These are phyloP conservation scores for Petunia hybrid DNA, from an alignment of 305 asterid genomes.

Conservation along the genomic window DNA sequence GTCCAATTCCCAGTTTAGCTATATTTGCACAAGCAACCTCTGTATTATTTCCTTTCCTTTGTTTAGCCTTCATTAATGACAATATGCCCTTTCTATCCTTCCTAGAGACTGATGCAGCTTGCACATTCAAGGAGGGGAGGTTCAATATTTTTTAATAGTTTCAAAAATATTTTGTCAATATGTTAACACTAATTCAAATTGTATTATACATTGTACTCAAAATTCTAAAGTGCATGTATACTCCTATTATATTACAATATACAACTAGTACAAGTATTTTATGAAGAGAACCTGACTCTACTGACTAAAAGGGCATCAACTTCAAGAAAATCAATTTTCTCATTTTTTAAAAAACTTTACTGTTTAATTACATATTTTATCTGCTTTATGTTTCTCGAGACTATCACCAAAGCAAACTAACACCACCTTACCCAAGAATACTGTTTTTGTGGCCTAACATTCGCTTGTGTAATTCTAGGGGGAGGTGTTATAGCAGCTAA, in stretches of 20 bases:
- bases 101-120: slow-evolving; percentile 1
- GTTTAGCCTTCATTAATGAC: slow-evolving; percentile 31
- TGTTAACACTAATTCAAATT: slow-evolving; percentile 18
- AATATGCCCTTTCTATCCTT: slow-evolving; percentile 19
- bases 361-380: background rate
- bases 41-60: slow-evolving; percentile 27
- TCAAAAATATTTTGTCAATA: background rate
- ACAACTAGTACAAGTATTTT: background rate
- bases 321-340: slow-evolving; percentile 37
- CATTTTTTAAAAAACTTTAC: background rate
- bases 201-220: background rate
- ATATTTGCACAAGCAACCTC: slow-evolving; percentile 50
- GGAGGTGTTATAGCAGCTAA: slow-evolving; percentile 19
- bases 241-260: background rate
- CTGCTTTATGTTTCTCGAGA: slow-evolving; percentile 43
- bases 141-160: background rate
- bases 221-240: too few species aligned
- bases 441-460: slow-evolving; percentile 48
- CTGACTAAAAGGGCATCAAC: slow-evolving; percentile 54
- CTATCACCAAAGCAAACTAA: slow-evolving; percentile 38
- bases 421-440: slow-evolving; percentile 3
- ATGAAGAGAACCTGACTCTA: slow-evolving; percentile 37
- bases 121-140: background rate
- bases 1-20: slow-evolving; percentile 40
- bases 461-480: slow-evolving; percentile 39